Percentiles rank a stretch among this genome's conserved stretches.
Conservation (phyloP, 805 yeast genomes). For the Sugiyamaella smithiae region DNA sequence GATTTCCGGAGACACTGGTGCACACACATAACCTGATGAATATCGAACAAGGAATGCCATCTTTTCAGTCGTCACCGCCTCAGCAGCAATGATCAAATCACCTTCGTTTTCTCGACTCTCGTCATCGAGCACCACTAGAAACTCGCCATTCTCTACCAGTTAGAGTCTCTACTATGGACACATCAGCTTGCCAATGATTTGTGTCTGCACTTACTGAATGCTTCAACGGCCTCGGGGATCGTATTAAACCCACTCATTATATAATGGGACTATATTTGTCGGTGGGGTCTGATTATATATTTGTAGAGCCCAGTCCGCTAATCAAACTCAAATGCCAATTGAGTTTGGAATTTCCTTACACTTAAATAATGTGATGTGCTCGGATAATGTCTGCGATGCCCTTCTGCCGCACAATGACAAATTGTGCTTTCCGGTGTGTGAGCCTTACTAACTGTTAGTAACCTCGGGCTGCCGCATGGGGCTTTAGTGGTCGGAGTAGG, state of each 20-base stretch:
- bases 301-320: not conserved
- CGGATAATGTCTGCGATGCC: too few species aligned
- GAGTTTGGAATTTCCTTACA: not conserved
- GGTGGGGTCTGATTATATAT: not conserved
- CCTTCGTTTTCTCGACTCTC: slow-evolving; percentile 97
- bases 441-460: too few species aligned
- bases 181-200: slow-evolving; percentile 3
- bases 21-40: slow-evolving; percentile 85
- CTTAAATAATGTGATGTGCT: too few species aligned
- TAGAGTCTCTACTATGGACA: slow-evolving; percentile 8
- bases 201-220: slow-evolving; percentile 47
- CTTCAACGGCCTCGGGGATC: slow-evolving; percentile 69
- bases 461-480: too few species aligned
- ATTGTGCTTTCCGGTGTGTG: too few species aligned
- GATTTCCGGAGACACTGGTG: slow-evolving; percentile 70
- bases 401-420: too few species aligned
- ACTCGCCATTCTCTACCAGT: slow-evolving; percentile 59
- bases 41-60: slow-evolving; percentile 91
- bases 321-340: slow-evolving; percentile 4
- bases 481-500: too few species aligned
- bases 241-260: slow-evolving; percentile 27
- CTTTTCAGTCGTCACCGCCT: slow-evolving; percentile 67
- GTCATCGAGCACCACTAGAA: slow-evolving; percentile 94
- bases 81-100: slow-evolving; percentile 92
- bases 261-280: not conserved